phyloP scores from a whole-genome alignment of 2,329 filamentous ascomycete genomes.

The Emmonsiellopsis sp. region DNA sequence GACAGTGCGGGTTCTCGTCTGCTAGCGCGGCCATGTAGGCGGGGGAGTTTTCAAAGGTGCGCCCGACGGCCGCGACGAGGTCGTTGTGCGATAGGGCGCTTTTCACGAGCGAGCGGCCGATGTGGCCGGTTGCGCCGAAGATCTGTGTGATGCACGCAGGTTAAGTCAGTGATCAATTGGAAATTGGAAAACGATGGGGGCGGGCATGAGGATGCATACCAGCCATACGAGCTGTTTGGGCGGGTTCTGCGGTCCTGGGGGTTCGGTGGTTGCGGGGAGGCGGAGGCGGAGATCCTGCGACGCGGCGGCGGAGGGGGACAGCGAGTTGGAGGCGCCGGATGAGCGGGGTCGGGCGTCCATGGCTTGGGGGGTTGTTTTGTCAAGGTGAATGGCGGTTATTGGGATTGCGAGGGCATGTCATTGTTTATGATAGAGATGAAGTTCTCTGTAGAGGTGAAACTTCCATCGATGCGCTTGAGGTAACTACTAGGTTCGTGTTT shows the following conservation, averaged over 20 bases:
- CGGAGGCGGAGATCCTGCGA: slow-evolving; percentile 39
- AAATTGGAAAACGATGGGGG: background rate
- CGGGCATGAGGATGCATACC: slow-evolving; percentile 42
- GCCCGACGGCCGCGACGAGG: slow-evolving; percentile 75
- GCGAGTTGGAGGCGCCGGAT: background rate
- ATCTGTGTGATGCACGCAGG: slow-evolving; percentile 43
- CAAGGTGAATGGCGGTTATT: background rate
- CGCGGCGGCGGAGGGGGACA: slow-evolving; percentile 14
- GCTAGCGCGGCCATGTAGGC: slow-evolving; percentile 64
- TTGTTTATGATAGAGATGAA: no score
- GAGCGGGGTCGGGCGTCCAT: background rate
- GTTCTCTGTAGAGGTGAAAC: no score
- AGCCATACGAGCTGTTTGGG: slow-evolving; percentile 78
- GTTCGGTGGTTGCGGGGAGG: slow-evolving; percentile 78
- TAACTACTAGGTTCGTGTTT: no score
- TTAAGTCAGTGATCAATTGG: background rate
- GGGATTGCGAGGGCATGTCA: background rate
- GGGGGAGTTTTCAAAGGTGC: slow-evolving; percentile 64
- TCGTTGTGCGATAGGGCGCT: slow-evolving; percentile 72
- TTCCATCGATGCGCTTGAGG: no score
- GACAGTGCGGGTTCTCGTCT: slow-evolving; percentile 48
- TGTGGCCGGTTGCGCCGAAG: slow-evolving; percentile 95
- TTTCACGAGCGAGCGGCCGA: slow-evolving; percentile 83
- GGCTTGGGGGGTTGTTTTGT: background rate
- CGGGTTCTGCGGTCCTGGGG: slow-evolving; percentile 61